Percentiles rank a stretch among this genome's conserved stretches.
Evolutionary conservation across 2,329 filamentous ascomycete species (phyloP).

Genomic region (Thielaviopsis euricoi): DNA sequence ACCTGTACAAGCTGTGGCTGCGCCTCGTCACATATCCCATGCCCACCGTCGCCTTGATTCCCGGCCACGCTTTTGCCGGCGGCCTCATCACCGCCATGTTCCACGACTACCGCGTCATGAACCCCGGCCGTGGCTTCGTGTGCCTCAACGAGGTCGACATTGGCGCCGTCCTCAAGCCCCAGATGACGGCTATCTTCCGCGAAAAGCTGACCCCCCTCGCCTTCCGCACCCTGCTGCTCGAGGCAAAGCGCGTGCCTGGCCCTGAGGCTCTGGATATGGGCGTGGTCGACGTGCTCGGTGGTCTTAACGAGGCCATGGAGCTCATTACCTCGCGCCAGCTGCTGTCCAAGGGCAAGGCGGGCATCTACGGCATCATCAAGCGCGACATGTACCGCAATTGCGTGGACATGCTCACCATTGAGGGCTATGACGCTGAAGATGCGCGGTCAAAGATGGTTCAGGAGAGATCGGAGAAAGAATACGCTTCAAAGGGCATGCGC

Average conservation of each 20-base stretch:
- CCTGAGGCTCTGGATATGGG: conserved; percentile 46
- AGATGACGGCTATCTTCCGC: conserved; percentile 61
- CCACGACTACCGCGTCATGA: conserved; percentile 71
- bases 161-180: conserved; percentile 54
- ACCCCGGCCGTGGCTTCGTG: conserved; percentile 50
- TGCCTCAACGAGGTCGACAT: conserved; percentile 74
- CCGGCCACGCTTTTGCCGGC: conserved; percentile 67
- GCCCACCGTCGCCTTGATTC: conserved; percentile 65
- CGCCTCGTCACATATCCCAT: conserved; percentile 42
- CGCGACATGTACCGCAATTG: conserved; percentile 58
- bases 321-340: conserved; percentile 45
- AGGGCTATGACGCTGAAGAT: conserved; percentile 32
- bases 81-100: conserved; percentile 70
- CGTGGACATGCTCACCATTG: conserved; percentile 37
- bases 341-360: conserved; percentile 42
- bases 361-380: conserved; percentile 57
- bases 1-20: conserved; percentile 8
- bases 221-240: conserved; percentile 53
- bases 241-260: conserved; percentile 51
- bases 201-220: conserved; percentile 42
- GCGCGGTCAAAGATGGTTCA: conserved; percentile 28
- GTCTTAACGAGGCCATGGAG: conserved; percentile 42
- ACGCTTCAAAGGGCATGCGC: conserved; percentile 9
- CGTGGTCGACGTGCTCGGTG: conserved; percentile 52
- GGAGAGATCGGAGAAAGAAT: conserved; percentile 30